Conservation (phyloP, 306 rosid genomes). For the Rubus idaeus region DNA sequence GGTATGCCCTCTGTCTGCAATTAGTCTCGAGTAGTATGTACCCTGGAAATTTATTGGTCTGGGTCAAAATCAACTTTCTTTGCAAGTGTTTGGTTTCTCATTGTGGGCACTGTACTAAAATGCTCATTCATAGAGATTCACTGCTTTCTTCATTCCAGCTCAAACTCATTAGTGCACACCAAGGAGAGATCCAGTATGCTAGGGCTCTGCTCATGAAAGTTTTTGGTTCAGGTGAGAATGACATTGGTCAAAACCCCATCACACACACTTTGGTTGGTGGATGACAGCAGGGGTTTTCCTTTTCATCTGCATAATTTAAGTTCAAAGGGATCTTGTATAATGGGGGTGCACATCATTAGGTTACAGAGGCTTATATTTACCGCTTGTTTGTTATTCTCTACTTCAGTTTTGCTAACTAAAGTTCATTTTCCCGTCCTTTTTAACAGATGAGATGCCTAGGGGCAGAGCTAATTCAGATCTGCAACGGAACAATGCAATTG, state of each 20-base stretch:
- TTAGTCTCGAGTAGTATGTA: neutral
- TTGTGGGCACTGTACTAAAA: neutral
- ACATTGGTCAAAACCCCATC: neutral
- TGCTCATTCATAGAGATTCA: conserved; percentile 8
- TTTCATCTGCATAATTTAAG: too few relatives aligned
- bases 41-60: neutral
- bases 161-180: conserved; percentile 55
- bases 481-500: conserved; percentile 36
- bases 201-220: conserved; percentile 43
- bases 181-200: conserved; percentile 57
- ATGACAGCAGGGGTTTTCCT: neutral
- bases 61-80: neutral
- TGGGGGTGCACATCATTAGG: neutral
- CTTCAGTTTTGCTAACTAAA: neutral
- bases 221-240: conserved; percentile 63
- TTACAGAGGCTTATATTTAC: neutral
- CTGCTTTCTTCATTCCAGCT: conserved; percentile 44
- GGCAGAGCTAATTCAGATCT: conserved; percentile 34
- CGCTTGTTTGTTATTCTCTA: neutral
- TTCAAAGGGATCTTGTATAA: neutral
- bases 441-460: conserved; percentile 34
- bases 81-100: neutral
- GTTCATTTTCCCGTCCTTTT: neutral
- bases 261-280: neutral
- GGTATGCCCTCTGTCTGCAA: conserved; percentile 43